A percentile compares a stretch with the other conserved stretches of the same genome.
These are phyloP conservation scores for Ploettnerulaceae sp. DNA, from an alignment of 2,329 filamentous ascomycete species.

Conservation along the genomic window DNA sequence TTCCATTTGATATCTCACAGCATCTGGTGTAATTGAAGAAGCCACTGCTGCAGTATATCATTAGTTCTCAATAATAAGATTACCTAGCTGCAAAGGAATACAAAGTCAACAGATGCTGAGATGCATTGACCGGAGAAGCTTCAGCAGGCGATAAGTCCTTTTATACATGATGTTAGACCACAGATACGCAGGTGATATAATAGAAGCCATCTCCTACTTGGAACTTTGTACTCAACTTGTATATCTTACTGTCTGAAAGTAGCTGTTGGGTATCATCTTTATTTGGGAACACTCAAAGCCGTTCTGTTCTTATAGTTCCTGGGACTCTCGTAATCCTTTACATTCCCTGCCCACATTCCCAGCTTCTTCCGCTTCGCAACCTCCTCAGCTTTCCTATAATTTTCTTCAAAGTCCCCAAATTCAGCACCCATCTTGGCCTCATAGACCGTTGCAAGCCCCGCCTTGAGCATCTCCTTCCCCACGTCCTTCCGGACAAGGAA, in stretches of 20 bases:
- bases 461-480: slow-evolving; percentile 81
- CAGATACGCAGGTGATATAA: no score
- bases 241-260: background rate
- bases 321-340: slow-evolving; percentile 70
- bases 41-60: no score
- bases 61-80: no score
- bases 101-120: no score
- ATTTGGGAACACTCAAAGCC: slow-evolving; percentile 32
- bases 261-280: slow-evolving; percentile 7
- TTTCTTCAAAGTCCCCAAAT: slow-evolving; percentile 66
- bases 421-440: slow-evolving; percentile 88
- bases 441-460: slow-evolving; percentile 83
- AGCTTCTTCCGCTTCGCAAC: slow-evolving; percentile 58
- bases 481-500: slow-evolving; percentile 69
- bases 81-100: no score
- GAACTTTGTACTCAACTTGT: no score
- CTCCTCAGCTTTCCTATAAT: slow-evolving; percentile 63
- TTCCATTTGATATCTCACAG: no score
- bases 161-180: no score
- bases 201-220: no score
- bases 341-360: slow-evolving; percentile 71
- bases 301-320: slow-evolving; percentile 73
- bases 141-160: no score
- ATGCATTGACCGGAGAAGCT: no score
- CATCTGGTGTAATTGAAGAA: no score